phyloP scores from a whole-genome alignment of 2,329 filamentous ascomycete species.

The Seiridium cupressi region DNA sequence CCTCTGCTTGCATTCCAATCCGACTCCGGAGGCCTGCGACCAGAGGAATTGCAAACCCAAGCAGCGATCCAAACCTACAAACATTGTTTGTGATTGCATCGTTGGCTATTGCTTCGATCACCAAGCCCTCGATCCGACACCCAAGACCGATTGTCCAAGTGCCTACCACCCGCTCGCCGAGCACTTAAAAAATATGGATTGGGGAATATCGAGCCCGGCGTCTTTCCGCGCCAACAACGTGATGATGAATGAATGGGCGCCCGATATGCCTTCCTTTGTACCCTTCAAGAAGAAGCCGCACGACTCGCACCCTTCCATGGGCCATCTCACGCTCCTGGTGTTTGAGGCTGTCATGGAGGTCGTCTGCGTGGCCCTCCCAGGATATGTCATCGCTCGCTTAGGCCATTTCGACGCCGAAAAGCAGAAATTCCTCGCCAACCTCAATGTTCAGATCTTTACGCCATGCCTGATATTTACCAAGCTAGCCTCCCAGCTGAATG shows the following conservation, averaged over 20 bases:
- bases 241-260: conserved; percentile 13
- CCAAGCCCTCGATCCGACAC: not conserved
- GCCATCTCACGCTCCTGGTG: conserved; percentile 75
- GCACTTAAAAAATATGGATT: conserved; percentile 20
- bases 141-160: not conserved
- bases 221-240: conserved; percentile 38
- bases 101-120: not conserved
- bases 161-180: not conserved
- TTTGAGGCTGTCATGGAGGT: conserved; percentile 94
- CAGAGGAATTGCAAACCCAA: too few relatives aligned
- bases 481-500: conserved; percentile 88
- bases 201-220: conserved; percentile 35
- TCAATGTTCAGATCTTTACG: conserved; percentile 95
- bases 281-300: conserved; percentile 35
- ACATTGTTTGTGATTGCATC: too few relatives aligned
- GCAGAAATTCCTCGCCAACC: conserved; percentile 94
- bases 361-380: conserved; percentile 89
- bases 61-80: too few relatives aligned
- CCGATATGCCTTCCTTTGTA: conserved; percentile 37
- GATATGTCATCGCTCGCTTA: conserved; percentile 85
- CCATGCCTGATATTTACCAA: conserved; percentile 98
- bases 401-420: conserved; percentile 95
- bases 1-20: too few relatives aligned
- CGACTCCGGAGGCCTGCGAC: too few relatives aligned
- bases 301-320: conserved; percentile 62